These are phyloP conservation scores for Pythium brachiatum DNA, from an alignment of 352 stramenopile genomes.

Conservation along the genomic window DNA sequence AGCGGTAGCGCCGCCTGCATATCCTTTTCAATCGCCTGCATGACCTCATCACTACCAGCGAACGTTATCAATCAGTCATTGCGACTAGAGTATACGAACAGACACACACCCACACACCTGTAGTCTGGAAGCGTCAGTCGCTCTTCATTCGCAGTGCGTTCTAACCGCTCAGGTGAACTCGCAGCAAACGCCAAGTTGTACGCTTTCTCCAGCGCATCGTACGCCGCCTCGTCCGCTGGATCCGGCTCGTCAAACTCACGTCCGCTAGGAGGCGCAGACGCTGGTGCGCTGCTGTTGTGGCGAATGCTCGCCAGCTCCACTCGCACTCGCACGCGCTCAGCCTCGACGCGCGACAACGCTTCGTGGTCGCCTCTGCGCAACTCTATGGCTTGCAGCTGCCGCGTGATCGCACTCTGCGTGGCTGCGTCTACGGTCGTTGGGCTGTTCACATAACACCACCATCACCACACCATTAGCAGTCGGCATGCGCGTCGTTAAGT, in stretches of 20 bases:
- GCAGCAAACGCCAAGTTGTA: constrained; percentile 52
- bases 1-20: background rate
- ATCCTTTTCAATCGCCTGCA: background rate
- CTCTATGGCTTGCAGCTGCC: background rate
- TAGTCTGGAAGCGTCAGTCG: background rate
- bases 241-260: constrained; percentile 56
- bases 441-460: background rate
- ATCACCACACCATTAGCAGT: background rate
- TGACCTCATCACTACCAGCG: background rate
- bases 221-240: constrained; percentile 28
- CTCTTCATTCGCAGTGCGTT: background rate
- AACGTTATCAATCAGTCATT: background rate
- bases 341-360: constrained; percentile 11
- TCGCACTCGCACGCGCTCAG: constrained; percentile 39
- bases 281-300: background rate
- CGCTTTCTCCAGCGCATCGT: constrained; percentile 60
- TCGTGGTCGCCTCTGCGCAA: background rate
- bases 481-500: no score
- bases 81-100: background rate
- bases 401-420: constrained; percentile 9
- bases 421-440: background rate
- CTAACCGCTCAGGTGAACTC: constrained; percentile 18
- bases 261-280: constrained; percentile 30
- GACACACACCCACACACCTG: background rate
- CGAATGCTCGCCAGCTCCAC: constrained; percentile 38